Evolutionary conservation across 306 rosid species (phyloP), one percentile per base, ranked within the genome.

Genomic region (Dryas alaskensis): DNA sequence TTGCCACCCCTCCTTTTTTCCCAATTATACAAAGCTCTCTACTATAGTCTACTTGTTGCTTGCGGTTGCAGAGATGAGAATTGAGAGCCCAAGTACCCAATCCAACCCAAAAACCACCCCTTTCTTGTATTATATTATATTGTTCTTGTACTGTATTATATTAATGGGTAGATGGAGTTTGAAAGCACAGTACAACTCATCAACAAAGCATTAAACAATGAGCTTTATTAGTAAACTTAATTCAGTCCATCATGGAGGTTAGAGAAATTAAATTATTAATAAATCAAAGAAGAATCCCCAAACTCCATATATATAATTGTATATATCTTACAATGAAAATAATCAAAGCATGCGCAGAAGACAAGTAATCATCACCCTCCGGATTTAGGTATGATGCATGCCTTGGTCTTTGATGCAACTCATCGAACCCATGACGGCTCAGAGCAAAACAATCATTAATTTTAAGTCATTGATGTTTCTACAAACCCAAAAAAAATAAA

Each of bases 341-440:
- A 40, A 72, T 14, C 12, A 74, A 80, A 84, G 88, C 94, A 86
- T 89, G 94, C 89, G 83, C 69, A 79, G 69, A 82, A 73, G 70
- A 69, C 66, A 69, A 31, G 86, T 81, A 78, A 84, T 80, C 77
- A 85, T 85, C 81, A 70, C 79, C 40, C 40, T 81, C 40, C 40
- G 12, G 73, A 71, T 83, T 80, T 77, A 65, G 78, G 79, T 80
- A 84, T 74, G 73, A 81, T 78, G 47, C 61, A 53, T 59, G 74
- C 75, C 72, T 74, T 79, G 77, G 70, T 87, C 81, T 55, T 77
- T 73, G 37, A 31, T 31, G 78, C 81, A 66, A 47, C 84, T 80
- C 88, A 42, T 78, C 70, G 50, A 80, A 70, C 74, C 74, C 84
- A 68, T 50, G 66, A 65, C 77, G 82, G 76, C 78, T 81, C 76